A percentile compares a stretch with the other conserved stretches of the same genome.
phyloP scores from a whole-genome alignment of 164 flowering plant genomes.

The Litsea cubeba region DNA sequence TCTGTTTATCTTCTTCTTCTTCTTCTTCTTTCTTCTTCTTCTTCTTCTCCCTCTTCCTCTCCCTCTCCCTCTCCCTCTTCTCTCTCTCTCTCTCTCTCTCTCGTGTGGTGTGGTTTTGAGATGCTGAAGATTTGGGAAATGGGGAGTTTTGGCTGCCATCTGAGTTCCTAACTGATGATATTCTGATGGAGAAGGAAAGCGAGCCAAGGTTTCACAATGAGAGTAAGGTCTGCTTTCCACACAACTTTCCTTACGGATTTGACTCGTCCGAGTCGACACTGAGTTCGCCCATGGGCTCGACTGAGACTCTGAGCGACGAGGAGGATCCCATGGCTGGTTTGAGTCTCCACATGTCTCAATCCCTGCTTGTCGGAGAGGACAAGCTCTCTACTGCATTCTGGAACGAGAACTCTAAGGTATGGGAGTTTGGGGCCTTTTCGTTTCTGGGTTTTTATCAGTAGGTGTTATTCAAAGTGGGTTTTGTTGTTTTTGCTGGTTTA shows the following conservation, averaged over 20 bases:
- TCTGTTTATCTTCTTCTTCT: background rate
- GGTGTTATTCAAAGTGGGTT: background rate
- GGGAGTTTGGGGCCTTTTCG: background rate
- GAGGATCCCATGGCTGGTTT: slow-evolving; percentile 37
- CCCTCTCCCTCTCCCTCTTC: too few species aligned
- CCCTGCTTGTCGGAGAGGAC: slow-evolving; percentile 43
- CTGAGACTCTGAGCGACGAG: slow-evolving; percentile 32
- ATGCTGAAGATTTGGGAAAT: slow-evolving; percentile 45
- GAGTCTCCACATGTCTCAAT: slow-evolving; percentile 48
- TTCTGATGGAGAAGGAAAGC: slow-evolving; percentile 25
- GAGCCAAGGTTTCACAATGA: background rate
- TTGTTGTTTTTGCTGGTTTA: too few species aligned
- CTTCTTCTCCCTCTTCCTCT: too few species aligned
- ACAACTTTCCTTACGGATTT: slow-evolving; percentile 49
- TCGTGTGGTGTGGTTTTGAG: background rate
- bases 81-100: background rate
- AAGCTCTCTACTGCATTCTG: slow-evolving; percentile 4
- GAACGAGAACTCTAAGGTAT: slow-evolving; percentile 33
- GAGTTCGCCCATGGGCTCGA: slow-evolving; percentile 30
- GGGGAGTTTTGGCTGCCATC: slow-evolving; percentile 73
- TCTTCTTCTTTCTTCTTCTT: too few species aligned
- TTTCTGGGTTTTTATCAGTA: background rate
- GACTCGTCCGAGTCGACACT: slow-evolving; percentile 30
- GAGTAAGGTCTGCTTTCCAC: slow-evolving; percentile 23
- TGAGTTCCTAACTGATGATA: slow-evolving; percentile 48